These are phyloP conservation scores for Curvularia lunata DNA, from an alignment of 2,329 filamentous ascomycete genomes.

Conservation along the genomic window DNA sequence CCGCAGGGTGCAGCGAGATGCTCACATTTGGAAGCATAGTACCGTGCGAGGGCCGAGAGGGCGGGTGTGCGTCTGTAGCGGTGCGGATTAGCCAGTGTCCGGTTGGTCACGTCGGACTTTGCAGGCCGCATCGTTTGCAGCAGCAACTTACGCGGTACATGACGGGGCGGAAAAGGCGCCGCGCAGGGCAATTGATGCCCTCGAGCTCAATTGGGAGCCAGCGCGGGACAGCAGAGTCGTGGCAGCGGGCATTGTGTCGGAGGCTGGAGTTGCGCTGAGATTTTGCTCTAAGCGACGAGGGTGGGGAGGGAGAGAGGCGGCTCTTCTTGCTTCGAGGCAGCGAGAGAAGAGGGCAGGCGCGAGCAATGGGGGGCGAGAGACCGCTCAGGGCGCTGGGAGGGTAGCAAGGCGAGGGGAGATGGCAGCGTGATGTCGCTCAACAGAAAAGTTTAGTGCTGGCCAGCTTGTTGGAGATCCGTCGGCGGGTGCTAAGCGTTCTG, in stretches of 20 bases:
- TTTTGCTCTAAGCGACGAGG: constrained; percentile 26
- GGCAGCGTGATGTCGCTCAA: constrained; percentile 35
- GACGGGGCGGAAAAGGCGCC: constrained; percentile 53
- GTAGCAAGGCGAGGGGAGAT: constrained; percentile 27
- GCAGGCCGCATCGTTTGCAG: constrained; percentile 30
- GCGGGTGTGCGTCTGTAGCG: constrained; percentile 55
- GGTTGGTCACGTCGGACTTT: not conserved
- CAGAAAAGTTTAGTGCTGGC: constrained; percentile 38
- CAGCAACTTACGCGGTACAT: constrained; percentile 34
- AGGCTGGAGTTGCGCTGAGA: constrained; percentile 36
- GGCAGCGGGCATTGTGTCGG: constrained; percentile 61
- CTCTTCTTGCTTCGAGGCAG: constrained; percentile 6
- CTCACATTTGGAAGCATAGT: constrained; percentile 73
- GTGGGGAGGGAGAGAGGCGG: constrained; percentile 31
- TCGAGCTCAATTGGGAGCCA: constrained; percentile 52
- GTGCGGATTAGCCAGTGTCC: constrained; percentile 35
- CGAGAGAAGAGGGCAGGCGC: constrained; percentile 3
- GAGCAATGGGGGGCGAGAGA: not conserved
- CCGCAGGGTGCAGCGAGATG: not conserved
- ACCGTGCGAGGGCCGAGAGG: constrained; percentile 66
- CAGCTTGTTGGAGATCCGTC: constrained; percentile 31
- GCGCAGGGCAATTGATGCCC: constrained; percentile 53
- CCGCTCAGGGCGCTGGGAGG: constrained; percentile 9
- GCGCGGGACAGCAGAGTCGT: constrained; percentile 55
- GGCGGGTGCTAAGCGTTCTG: constrained; percentile 16